Conservation (phyloP, 441 rosid genomes). For the Pelargonium australe region DNA sequence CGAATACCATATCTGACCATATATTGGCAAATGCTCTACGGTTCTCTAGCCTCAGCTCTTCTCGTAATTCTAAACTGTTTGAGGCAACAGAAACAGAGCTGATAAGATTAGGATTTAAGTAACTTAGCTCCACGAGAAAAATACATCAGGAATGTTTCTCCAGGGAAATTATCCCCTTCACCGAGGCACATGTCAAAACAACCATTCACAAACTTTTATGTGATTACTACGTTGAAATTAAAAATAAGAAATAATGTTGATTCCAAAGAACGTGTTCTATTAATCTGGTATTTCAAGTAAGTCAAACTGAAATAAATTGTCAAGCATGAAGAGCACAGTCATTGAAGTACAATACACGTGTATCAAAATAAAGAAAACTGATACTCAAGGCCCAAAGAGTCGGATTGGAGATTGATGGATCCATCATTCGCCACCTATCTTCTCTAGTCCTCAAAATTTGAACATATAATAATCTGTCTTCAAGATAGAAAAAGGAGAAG, state of each 20-base stretch:
- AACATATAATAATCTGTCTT: background rate
- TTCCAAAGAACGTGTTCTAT: background rate
- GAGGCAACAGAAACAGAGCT: constrained; percentile 20
- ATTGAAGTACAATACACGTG: background rate
- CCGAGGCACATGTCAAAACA: background rate
- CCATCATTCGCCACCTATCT: background rate
- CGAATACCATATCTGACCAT: constrained; percentile 90
- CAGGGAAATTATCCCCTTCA: background rate
- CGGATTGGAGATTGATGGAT: background rate
- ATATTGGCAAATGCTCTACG: constrained; percentile 87
- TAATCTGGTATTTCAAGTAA: background rate
- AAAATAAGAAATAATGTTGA: background rate
- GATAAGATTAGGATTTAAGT: constrained; percentile 8
- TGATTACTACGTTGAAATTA: background rate
- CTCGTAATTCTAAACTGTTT: constrained; percentile 77
- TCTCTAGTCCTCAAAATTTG: background rate
- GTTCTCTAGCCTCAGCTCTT: constrained; percentile 81
- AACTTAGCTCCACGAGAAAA: background rate
- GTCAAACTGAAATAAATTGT: background rate
- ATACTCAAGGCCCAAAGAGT: background rate
- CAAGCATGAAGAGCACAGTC: background rate
- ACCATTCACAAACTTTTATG: background rate
- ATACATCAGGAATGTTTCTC: background rate
- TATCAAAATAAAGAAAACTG: background rate
- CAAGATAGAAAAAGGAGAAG: too few relatives aligned